Evolutionary conservation across 352 stramenopile genomes (phyloP), one percentile per base, ranked within the genome.

Genomic region (Blastocystis sp.): DNA sequence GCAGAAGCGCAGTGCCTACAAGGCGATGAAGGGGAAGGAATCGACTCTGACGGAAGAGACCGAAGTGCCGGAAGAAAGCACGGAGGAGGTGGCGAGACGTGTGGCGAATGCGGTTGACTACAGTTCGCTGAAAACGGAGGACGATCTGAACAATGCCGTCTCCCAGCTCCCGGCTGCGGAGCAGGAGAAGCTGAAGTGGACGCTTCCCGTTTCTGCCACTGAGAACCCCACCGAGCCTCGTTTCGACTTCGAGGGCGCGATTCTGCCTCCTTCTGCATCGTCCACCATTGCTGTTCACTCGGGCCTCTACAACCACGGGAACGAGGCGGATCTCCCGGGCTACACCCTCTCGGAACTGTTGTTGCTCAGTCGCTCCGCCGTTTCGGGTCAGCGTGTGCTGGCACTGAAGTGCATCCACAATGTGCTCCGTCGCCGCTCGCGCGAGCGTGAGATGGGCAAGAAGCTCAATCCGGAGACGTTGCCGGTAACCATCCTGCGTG

Each of bases 271-370:
- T 1, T 77, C 62, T 14, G 48, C 62, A 34, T 64, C 78, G 3
- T 14, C 40, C 11, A 78, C 42, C 2, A 88, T 79, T 52, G 40
- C 40, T 42, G n/a, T 79, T n/a, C 70, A 54, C 45, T 88, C 78
- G 19, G 78, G 78, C 3, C 68, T 88, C 43, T 88, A 88, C 57
- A 76, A 88, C 61, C 78, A 88, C 60, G 78, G 78, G 3, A 21
- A 88, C 7, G 61, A 76, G 9, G 64, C 78, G 0, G 78, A 88
- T 61, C 78, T 60, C 28, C 78, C 78, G 40, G 78, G 78, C 45
- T 88, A 88, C 68, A 77, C 78, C 6, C 14, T 88, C 24, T 28
- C 34, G 11, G 78, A 88, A 42, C 60, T 88, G 28, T 10, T 34
- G 4, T 48, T 79, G 2, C 60, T 88, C 28, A 38, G n/a, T 24